Conservation (phyloP, 2,329 filamentous ascomycete genomes). For the Thelonectria rubi region DNA sequence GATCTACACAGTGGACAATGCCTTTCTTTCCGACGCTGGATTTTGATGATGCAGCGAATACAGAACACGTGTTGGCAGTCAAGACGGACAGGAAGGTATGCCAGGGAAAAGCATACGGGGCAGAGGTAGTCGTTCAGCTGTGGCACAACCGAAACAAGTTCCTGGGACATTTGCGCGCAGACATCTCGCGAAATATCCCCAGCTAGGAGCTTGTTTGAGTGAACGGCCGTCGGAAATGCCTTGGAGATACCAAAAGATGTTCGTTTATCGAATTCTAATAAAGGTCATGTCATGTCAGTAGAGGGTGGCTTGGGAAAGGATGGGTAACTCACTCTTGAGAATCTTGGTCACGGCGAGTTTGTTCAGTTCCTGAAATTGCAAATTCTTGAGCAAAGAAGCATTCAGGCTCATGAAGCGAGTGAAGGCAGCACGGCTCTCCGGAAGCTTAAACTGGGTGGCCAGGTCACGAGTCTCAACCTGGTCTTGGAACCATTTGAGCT, state of each 20-base stretch:
- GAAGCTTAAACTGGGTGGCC: slow-evolving; percentile 69
- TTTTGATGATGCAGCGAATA: slow-evolving; percentile 82
- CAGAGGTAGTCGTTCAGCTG: slow-evolving; percentile 87
- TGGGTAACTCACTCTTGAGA: slow-evolving; percentile 73
- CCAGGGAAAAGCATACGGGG: slow-evolving; percentile 80
- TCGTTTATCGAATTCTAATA: slow-evolving; percentile 84
- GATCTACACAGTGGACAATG: slow-evolving; percentile 81
- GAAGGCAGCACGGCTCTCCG: slow-evolving; percentile 71
- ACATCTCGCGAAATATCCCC: slow-evolving; percentile 77
- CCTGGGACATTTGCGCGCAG: slow-evolving; percentile 76
- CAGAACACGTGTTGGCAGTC: slow-evolving; percentile 82
- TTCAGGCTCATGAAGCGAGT: slow-evolving; percentile 78
- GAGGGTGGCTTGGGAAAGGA: not conserved
- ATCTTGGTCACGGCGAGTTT: slow-evolving; percentile 82
- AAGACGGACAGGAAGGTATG: slow-evolving; percentile 83
- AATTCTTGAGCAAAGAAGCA: slow-evolving; percentile 75
- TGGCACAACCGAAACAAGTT: slow-evolving; percentile 78
- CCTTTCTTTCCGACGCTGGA: slow-evolving; percentile 75
- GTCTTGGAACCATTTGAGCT: slow-evolving; percentile 77
- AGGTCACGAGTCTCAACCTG: slow-evolving; percentile 70
- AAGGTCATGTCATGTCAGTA: slow-evolving; percentile 18
- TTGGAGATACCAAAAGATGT: slow-evolving; percentile 76
- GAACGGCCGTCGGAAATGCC: slow-evolving; percentile 67
- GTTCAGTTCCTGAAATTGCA: slow-evolving; percentile 88
- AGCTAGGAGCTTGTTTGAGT: slow-evolving; percentile 68